These are phyloP conservation scores for Solanum hybrid DNA, from an alignment of 305 asterid genomes.

Conservation along the genomic window DNA sequence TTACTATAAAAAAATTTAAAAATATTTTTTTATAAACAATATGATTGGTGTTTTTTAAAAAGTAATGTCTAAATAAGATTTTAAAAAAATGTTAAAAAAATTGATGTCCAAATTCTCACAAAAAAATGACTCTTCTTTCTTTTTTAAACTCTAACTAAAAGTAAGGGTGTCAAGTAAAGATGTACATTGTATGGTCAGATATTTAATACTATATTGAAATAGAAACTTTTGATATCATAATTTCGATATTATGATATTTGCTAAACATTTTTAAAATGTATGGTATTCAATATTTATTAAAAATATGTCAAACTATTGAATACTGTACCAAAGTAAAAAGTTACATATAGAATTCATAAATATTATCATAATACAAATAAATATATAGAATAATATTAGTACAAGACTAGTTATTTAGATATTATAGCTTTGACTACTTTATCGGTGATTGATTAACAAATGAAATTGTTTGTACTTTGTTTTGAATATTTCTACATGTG, in stretches of 20 bases:
- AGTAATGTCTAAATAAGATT: neutral
- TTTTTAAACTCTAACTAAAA: neutral
- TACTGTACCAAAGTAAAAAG: neutral
- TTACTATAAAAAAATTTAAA: neutral
- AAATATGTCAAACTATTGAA: neutral
- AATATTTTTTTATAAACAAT: neutral
- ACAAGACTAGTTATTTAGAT: neutral
- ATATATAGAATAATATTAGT: neutral
- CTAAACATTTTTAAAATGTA: neutral
- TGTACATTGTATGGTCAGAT: neutral
- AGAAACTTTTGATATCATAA: too few species aligned
- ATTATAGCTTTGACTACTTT: neutral
- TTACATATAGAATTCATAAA: too few species aligned
- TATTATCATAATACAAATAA: too few species aligned
- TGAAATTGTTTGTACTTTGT: too few species aligned
- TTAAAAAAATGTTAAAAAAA: neutral
- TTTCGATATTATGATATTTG: too few species aligned
- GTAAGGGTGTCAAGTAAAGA: neutral
- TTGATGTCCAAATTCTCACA: neutral
- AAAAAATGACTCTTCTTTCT: neutral
- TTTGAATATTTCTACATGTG: too few species aligned
- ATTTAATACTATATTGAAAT: neutral
- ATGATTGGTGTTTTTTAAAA: neutral
- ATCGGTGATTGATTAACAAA: neutral
- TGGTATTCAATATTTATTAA: neutral